These are phyloP conservation scores for Lepidium campestre DNA, from an alignment of 441 rosid species.

Conservation along the genomic window DNA sequence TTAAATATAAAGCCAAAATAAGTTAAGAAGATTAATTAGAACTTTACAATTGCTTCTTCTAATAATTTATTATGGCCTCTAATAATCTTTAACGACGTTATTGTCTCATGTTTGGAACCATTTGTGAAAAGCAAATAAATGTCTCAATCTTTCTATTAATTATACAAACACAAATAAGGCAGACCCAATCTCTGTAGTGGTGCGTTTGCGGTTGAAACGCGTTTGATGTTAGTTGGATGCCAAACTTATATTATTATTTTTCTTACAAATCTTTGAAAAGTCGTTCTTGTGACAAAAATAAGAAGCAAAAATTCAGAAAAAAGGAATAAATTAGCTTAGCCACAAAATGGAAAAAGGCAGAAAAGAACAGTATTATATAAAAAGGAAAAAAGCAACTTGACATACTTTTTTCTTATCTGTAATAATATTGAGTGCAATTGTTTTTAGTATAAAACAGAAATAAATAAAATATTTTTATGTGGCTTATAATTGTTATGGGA, in stretches of 20 bases:
- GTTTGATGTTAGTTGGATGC: not conserved
- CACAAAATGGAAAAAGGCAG: slow-evolving; percentile 16
- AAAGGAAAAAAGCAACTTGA: slow-evolving; percentile 16
- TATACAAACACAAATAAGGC: not conserved
- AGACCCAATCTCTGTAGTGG: not conserved
- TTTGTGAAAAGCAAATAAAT: not conserved
- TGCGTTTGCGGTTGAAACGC: slow-evolving; percentile 10
- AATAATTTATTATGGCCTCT: not conserved
- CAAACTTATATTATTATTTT: not conserved
- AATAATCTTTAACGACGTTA: not conserved
- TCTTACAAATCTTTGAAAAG: not conserved
- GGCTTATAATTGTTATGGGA: slow-evolving; percentile 10
- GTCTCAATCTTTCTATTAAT: not conserved
- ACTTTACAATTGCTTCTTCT: not conserved
- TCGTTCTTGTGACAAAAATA: not conserved
- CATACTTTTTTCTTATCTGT: slow-evolving; percentile 16
- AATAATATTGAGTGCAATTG: not conserved
- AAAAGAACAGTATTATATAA: slow-evolving; percentile 16
- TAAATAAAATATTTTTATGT: not conserved
- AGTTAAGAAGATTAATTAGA: not conserved
- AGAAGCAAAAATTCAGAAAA: too few relatives aligned
- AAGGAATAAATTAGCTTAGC: slow-evolving; percentile 3
- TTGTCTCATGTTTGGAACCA: slow-evolving; percentile 14
- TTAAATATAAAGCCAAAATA: not conserved
- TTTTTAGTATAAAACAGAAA: not conserved